phyloP scores from a whole-genome alignment of 2,329 filamentous ascomycete genomes.

The Hymenoscyphus fraxineus region DNA sequence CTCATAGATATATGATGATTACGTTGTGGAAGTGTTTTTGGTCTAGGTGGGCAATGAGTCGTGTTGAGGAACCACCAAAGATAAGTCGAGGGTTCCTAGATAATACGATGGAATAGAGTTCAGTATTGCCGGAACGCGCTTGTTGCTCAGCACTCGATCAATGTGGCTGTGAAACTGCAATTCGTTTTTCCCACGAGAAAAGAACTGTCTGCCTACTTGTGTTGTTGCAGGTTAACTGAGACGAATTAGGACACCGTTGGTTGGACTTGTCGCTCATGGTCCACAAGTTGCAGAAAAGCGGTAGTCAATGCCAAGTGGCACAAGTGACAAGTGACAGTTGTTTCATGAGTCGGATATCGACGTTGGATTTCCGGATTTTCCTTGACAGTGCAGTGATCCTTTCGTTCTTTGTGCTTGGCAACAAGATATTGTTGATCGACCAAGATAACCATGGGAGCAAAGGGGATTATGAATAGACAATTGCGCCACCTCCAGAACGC shows the following conservation, averaged over 20 bases:
- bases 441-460: not conserved
- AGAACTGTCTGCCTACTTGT: not conserved
- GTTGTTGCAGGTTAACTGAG: not conserved
- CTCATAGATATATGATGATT: not conserved
- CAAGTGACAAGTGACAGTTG: not conserved
- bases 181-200: not conserved
- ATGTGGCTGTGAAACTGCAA: not conserved
- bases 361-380: not conserved
- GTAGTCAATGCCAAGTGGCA: not conserved
- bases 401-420: not conserved
- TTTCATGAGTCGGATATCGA: constrained; percentile 1
- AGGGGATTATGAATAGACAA: constrained; percentile 6
- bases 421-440: not conserved
- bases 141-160: not conserved
- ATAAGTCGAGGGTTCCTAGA: not conserved
- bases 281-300: not conserved
- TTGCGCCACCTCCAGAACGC: constrained; percentile 16
- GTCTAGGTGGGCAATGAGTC: not conserved
- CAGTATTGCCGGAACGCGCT: not conserved
- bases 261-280: not conserved
- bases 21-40: not conserved
- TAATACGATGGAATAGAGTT: constrained; percentile 4
- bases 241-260: not conserved
- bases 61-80: not conserved
- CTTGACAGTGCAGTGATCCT: not conserved